Evolutionary conservation across 441 rosid species (phyloP).

Genomic region (Euphorbia schlechtendalii): DNA sequence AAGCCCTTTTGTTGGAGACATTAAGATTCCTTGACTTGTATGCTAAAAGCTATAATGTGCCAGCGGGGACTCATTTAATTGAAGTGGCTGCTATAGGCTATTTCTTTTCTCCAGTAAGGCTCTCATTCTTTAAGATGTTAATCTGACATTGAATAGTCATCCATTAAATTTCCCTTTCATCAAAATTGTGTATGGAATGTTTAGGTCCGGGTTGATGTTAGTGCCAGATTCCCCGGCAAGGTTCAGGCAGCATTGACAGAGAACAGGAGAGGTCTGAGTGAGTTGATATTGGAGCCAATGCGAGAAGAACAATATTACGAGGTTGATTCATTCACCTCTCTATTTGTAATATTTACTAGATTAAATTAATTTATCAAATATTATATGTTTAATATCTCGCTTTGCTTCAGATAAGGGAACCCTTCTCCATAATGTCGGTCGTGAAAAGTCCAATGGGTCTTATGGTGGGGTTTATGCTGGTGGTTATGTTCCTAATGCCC

Average conservation of each 20-base stretch:
- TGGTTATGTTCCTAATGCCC: constrained; percentile 89
- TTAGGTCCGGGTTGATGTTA: constrained; percentile 96
- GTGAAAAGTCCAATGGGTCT: constrained; percentile 99
- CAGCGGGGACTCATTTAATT: constrained; percentile 94
- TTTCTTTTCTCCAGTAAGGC: constrained; percentile 91
- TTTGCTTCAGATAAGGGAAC: constrained; percentile 72
- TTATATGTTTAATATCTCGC: constrained; percentile 19
- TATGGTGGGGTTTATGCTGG: constrained; percentile 93
- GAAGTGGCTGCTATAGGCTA: constrained; percentile 84
- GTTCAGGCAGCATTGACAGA: constrained; percentile 96
- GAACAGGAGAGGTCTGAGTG: constrained; percentile 76
- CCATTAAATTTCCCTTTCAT: constrained; percentile 9
- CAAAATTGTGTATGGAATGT: constrained; percentile 15
- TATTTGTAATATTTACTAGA: not conserved
- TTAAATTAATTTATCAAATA: not conserved
- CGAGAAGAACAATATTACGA: constrained; percentile 82
- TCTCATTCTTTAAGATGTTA: not conserved
- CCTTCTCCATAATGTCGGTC: constrained; percentile 73
- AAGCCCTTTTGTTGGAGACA: constrained; percentile 1
- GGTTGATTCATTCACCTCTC: constrained; percentile 35
- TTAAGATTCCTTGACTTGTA: constrained; percentile 46
- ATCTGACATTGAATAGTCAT: constrained; percentile 4
- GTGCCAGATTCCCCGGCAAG: constrained; percentile 91
- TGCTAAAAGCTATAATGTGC: constrained; percentile 58
- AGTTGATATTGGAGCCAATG: constrained; percentile 82